These are phyloP conservation scores for Ettlia oleoabundans DNA, from an alignment of 139 green algal species.

Conservation along the genomic window DNA sequence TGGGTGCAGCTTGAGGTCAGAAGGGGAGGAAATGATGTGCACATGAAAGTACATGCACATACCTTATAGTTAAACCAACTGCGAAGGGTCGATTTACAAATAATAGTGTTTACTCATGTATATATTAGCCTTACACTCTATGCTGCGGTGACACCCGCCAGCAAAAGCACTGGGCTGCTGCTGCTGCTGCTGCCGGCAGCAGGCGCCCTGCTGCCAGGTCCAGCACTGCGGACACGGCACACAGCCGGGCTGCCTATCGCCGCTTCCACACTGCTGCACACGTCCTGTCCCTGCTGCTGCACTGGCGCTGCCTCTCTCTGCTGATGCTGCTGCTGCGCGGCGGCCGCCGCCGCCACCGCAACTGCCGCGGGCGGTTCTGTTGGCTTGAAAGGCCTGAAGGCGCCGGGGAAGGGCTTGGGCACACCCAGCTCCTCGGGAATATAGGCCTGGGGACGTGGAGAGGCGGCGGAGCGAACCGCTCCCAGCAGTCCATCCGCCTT, in stretches of 20 bases:
- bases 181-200: not conserved
- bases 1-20: too few relatives aligned
- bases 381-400: conserved; percentile 85
- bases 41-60: too few relatives aligned
- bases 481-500: conserved; percentile 31
- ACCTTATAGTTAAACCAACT: too few relatives aligned
- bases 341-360: too few relatives aligned
- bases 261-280: too few relatives aligned
- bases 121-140: too few relatives aligned
- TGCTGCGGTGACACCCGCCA: not conserved
- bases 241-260: too few relatives aligned
- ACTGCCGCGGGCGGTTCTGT: not conserved
- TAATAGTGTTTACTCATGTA: too few relatives aligned
- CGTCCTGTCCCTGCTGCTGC: too few relatives aligned
- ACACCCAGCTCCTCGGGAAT: conserved; percentile 85
- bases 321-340: not conserved
- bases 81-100: too few relatives aligned
- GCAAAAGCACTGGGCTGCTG: not conserved
- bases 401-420: conserved; percentile 80
- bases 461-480: conserved; percentile 45
- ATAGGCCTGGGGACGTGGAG: conserved; percentile 86
- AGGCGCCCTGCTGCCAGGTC: not conserved
- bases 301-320: not conserved
- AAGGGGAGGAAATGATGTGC: too few relatives aligned
- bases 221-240: too few relatives aligned